Evolutionary conservation across 805 yeast genomes (phyloP).

Genomic region (Candida chauliodis): DNA sequence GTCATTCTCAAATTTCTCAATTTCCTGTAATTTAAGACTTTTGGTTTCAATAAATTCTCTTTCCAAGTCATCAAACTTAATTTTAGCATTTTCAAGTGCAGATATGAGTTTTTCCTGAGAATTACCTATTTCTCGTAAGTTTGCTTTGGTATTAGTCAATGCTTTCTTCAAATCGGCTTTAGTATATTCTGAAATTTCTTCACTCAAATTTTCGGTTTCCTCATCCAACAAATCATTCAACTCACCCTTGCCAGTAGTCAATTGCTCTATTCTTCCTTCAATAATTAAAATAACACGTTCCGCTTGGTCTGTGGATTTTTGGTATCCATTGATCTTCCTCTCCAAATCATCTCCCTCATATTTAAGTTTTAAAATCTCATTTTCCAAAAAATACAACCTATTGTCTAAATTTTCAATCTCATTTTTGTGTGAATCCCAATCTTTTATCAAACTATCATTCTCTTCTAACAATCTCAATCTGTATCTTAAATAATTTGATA

Average conservation of each 20-base stretch:
- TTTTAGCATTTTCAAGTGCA: constrained; percentile 14
- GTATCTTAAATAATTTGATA: constrained; percentile 53
- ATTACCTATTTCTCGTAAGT: not conserved
- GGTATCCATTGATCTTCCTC: not conserved
- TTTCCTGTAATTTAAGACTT: constrained; percentile 11
- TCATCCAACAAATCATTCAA: constrained; percentile 15
- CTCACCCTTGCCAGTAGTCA: constrained; percentile 3
- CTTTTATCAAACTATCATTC: constrained; percentile 19
- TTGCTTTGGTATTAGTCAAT: constrained; percentile 1
- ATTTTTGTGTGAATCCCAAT: constrained; percentile 15
- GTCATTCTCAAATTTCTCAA: constrained; percentile 12
- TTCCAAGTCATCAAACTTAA: constrained; percentile 11
- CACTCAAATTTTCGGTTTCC: constrained; percentile 15
- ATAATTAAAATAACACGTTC: constrained; percentile 4
- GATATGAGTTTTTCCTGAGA: constrained; percentile 10
- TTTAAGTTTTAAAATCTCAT: constrained; percentile 15
- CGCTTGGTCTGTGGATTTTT: constrained; percentile 1
- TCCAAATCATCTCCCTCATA: constrained; percentile 12
- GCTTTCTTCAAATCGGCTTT: constrained; percentile 11
- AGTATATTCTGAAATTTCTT: constrained; percentile 3
- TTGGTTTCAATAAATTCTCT: constrained; percentile 12
- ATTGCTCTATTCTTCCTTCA: constrained; percentile 6
- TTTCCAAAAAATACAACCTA: constrained; percentile 16
- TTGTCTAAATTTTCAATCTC: constrained; percentile 15
- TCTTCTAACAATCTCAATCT: constrained; percentile 28